These are phyloP conservation scores for Aaosphaeria pasadenensis DNA, from an alignment of 2,329 filamentous ascomycete genomes.

Conservation along the genomic window DNA sequence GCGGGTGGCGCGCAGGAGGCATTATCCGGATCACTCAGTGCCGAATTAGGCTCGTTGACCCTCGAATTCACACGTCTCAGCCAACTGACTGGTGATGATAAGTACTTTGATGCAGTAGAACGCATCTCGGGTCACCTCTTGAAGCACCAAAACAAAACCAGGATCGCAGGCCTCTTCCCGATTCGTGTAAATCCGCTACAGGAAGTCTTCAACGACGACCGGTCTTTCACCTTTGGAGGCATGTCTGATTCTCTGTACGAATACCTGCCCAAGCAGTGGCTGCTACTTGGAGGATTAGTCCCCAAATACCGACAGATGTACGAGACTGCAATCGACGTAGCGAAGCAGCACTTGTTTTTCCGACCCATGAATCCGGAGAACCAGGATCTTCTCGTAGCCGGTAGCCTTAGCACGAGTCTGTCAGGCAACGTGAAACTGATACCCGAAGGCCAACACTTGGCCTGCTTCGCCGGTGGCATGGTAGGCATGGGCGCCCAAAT, in stretches of 20 bases:
- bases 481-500: slow-evolving; percentile 52
- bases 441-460: slow-evolving; percentile 49
- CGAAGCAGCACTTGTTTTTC: slow-evolving; percentile 72
- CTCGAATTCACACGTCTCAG: slow-evolving; percentile 40
- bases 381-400: slow-evolving; percentile 71
- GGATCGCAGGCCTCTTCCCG: slow-evolving; percentile 37
- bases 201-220: slow-evolving; percentile 24
- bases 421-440: slow-evolving; percentile 42
- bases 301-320: slow-evolving; percentile 73
- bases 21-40: slow-evolving; percentile 26
- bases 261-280: slow-evolving; percentile 62
- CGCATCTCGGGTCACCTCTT: slow-evolving; percentile 33
- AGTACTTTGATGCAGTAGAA: slow-evolving; percentile 39
- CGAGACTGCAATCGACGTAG: slow-evolving; percentile 62
- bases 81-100: slow-evolving; percentile 35
- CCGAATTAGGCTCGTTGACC: slow-evolving; percentile 36
- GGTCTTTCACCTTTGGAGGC: slow-evolving; percentile 51
- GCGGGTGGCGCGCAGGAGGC: slow-evolving; percentile 28
- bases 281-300: slow-evolving; percentile 73
- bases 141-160: slow-evolving; percentile 32
- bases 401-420: slow-evolving; percentile 48
- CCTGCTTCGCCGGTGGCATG: slow-evolving; percentile 57
- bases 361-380: slow-evolving; percentile 68
- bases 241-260: slow-evolving; percentile 58
- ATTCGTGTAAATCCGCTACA: slow-evolving; percentile 29